These are phyloP conservation scores for Leccinellum luteum DNA, from an alignment of 768 basidiomycete species.

Conservation along the genomic window DNA sequence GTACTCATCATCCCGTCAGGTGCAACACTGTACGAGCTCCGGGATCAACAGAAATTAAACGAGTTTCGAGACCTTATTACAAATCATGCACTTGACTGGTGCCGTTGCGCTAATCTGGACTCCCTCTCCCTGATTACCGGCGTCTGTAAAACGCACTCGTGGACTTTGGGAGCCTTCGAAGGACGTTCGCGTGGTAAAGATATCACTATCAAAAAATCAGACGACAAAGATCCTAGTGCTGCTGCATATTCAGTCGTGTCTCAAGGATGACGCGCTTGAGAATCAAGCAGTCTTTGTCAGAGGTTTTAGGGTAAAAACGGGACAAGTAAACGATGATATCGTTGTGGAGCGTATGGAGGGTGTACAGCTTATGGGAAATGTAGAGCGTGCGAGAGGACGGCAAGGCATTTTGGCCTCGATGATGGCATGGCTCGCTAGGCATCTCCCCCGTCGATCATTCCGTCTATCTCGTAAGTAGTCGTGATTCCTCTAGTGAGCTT, in stretches of 20 bases:
- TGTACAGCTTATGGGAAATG: neutral
- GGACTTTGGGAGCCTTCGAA: neutral
- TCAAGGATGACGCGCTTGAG: neutral
- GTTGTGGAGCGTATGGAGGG: neutral
- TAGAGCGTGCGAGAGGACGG: neutral
- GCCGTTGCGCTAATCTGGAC: neutral
- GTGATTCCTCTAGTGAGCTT: neutral
- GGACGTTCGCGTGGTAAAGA: neutral
- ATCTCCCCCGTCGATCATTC: neutral
- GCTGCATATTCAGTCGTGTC: neutral
- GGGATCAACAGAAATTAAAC: neutral
- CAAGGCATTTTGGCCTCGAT: neutral
- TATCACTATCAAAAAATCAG: neutral
- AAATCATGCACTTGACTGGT: neutral
- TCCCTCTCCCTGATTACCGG: neutral
- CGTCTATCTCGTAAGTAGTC: neutral
- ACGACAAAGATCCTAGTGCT: neutral
- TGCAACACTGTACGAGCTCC: neutral
- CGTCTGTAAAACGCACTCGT: neutral
- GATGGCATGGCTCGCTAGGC: fast-evolving
- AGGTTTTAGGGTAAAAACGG: neutral
- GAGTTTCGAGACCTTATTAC: neutral
- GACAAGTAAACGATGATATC: neutral
- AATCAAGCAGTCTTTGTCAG: neutral
- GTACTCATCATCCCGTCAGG: neutral